Base-by-base conservation (phyloP, 2,329 filamentous ascomycete species). In the Triangularia verruculosa region DNA sequence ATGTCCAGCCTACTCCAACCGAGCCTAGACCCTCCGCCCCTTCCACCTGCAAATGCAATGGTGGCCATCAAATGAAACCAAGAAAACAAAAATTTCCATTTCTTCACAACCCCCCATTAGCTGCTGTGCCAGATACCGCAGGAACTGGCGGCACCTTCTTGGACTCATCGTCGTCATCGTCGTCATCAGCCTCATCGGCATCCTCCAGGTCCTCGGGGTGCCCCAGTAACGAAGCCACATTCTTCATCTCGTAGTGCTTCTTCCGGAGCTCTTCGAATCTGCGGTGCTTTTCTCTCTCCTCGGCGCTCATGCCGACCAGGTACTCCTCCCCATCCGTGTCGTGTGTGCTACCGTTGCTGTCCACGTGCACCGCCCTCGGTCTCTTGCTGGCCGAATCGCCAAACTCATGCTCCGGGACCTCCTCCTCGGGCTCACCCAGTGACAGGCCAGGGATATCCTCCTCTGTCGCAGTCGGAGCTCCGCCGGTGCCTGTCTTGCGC, bases 241-340 rank as follows among this genome's bases (percentile, higher is more conserved):
- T 90, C 79, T 87, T 92, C 95, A 99, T 99, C 83, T 99, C 95
- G 78, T 99, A 99, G 78, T 99, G 95, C 81, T 89, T 94, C 87
- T 95, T 97, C 73, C 95, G 86, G 81, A 92, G 84, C 79, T 91
- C 83, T 79, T 97, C 93, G 76, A 99, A 99, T 74, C 90, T 87
- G 74, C 85, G 86, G 78, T 99, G 95, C 82, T 98, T 97, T 80
- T 95, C 92, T 66, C 82, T 82, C 75, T 96, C 93, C 76, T 97
- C 92, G 51, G 83, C 78, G 63, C 80, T 86, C 72, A 88, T 76
- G 34, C 83, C 84, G 22, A 78, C 74, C 72, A 80, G 68, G 25
- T 82, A 80, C 59, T 83, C 83, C 53, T 87, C 84, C 61, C 84
- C 83, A 71, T 87, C 80, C 74, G 86, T 84, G 77, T 77, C 76